Conservation (phyloP, 106 monocot species). For the Amphibolis antarctica region DNA sequence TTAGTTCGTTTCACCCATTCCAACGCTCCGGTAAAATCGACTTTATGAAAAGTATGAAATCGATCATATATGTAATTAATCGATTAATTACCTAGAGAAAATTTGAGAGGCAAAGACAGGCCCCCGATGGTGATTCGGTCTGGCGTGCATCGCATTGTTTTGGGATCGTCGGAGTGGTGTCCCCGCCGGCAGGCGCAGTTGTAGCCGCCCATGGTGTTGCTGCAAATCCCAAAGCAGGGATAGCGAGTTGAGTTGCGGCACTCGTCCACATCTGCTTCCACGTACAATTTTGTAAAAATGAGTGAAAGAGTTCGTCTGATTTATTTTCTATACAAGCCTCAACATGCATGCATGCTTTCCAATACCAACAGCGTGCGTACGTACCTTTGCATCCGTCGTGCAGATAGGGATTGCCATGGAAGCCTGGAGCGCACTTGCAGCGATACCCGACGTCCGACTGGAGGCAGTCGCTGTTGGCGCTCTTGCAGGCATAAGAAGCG, state of each 20-base stretch:
- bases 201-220: slow-evolving; percentile 1
- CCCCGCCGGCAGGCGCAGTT: slow-evolving; percentile 5
- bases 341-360: neutral
- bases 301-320: neutral
- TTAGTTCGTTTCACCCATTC: too few relatives aligned
- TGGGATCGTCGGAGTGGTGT: neutral
- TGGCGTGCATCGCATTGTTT: neutral
- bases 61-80: too few relatives aligned
- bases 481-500: neutral
- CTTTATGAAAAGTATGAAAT: too few relatives aligned
- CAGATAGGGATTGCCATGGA: slow-evolving; percentile 5
- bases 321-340: neutral
- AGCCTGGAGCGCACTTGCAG: slow-evolving; percentile 5
- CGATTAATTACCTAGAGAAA: neutral
- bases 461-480: neutral
- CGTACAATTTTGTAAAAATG: neutral
- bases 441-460: neutral
- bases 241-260: neutral
- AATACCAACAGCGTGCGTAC: neutral
- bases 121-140: neutral
- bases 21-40: too few relatives aligned
- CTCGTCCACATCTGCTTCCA: slow-evolving; percentile 9
- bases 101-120: neutral
- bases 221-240: slow-evolving; percentile 3
- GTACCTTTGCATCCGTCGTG: slow-evolving; percentile 1